Conservation (phyloP, 805 yeast species). For the Lachancea cidri region DNA sequence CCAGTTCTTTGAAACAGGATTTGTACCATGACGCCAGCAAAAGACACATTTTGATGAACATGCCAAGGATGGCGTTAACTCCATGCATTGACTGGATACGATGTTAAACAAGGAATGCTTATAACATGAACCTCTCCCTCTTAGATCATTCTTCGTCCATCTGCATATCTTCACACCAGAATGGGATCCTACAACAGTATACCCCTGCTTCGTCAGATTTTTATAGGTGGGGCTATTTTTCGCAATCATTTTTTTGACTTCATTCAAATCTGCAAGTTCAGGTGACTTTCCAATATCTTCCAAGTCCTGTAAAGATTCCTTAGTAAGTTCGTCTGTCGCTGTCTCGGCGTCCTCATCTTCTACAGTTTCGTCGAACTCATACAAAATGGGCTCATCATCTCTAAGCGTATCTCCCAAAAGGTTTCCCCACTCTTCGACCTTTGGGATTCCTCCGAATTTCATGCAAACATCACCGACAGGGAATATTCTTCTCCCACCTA, state of each 20-base stretch:
- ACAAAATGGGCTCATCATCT: constrained; percentile 68
- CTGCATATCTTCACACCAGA: constrained; percentile 94
- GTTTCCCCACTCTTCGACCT: constrained; percentile 62
- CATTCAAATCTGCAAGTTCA: constrained; percentile 25
- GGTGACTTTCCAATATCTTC: constrained; percentile 73
- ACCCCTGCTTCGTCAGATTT: constrained; percentile 87
- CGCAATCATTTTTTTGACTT: constrained; percentile 79
- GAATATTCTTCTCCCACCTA: constrained; percentile 81
- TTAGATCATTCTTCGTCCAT: constrained; percentile 91
- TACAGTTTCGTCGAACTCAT: constrained; percentile 54
- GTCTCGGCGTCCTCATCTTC: constrained; percentile 44
- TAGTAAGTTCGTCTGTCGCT: constrained; percentile 33
- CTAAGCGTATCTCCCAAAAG: constrained; percentile 53
- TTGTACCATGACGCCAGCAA: constrained; percentile 97
- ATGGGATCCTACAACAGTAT: constrained; percentile 87
- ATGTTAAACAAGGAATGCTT: constrained; percentile 91
- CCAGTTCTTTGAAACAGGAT: constrained; percentile 95
- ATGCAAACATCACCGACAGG: constrained; percentile 83
- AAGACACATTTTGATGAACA: constrained; percentile 95
- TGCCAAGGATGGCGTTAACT: constrained; percentile 87
- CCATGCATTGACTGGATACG: constrained; percentile 89
- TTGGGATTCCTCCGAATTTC: constrained; percentile 58
- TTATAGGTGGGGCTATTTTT: constrained; percentile 83
- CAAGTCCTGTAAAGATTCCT: constrained; percentile 61
- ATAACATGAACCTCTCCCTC: constrained; percentile 94